Conservation (phyloP, 768 basidiomycete species). For the Rhizopogon vinicolor region DNA sequence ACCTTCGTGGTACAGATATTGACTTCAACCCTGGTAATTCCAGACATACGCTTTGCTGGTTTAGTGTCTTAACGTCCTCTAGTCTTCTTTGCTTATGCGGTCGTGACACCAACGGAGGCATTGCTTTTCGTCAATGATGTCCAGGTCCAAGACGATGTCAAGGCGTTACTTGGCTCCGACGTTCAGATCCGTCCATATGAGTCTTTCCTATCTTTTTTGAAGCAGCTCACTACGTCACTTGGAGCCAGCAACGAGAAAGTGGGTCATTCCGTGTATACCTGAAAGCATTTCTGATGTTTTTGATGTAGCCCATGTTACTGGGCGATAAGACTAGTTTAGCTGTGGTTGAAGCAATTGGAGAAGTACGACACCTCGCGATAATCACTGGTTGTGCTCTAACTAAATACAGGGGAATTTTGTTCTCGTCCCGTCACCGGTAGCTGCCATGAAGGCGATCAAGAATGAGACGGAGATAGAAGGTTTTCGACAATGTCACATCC, state of each 20-base stretch:
- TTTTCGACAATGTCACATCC: conserved; percentile 82
- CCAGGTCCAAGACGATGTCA: conserved; percentile 39
- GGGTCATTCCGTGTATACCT: conserved; percentile 19
- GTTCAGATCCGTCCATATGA: conserved; percentile 73
- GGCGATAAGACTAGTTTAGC: conserved; percentile 79
- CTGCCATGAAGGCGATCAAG: conserved; percentile 78
- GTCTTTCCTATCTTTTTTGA: conserved; percentile 60
- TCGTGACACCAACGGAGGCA: conserved; percentile 56
- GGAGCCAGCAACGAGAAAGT: conserved; percentile 29
- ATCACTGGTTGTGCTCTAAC: neutral
- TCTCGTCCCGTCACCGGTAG: conserved; percentile 66
- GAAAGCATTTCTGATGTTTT: neutral
- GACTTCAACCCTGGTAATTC: conserved; percentile 70
- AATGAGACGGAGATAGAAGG: conserved; percentile 81
- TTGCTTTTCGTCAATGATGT: conserved; percentile 63
- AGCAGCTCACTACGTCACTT: conserved; percentile 37
- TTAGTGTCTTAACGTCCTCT: neutral
- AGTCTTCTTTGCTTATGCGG: conserved; percentile 93
- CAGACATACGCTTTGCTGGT: neutral
- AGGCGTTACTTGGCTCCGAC: conserved; percentile 45
- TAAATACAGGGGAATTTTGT: conserved; percentile 48
- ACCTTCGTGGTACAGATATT: conserved; percentile 90
- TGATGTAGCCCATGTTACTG: conserved; percentile 64
- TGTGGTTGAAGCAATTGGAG: conserved; percentile 73
- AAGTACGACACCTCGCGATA: conserved; percentile 34